These are phyloP conservation scores for Colletotrichum sp. DNA, from an alignment of 2,329 filamentous ascomycete genomes.

Conservation along the genomic window DNA sequence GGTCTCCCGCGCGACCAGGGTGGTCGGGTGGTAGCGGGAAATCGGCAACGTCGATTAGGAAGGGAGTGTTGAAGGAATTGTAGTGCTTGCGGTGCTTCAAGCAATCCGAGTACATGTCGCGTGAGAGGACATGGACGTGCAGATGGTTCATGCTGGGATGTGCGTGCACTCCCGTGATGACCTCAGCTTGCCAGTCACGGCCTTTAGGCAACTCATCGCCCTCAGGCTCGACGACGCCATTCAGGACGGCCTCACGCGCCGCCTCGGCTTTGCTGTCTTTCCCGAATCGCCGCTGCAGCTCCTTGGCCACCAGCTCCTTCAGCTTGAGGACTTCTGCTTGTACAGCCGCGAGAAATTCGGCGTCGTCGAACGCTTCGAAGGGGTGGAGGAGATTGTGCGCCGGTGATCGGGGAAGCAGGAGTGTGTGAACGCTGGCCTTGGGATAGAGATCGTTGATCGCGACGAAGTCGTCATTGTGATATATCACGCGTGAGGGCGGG, in stretches of 20 bases:
- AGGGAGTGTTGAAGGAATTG: slow-evolving; percentile 86
- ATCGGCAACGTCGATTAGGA: slow-evolving; percentile 79
- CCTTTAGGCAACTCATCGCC: slow-evolving; percentile 65
- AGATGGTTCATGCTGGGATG: slow-evolving; percentile 91
- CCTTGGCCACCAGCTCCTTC: slow-evolving; percentile 70
- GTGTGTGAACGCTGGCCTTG: slow-evolving; percentile 83
- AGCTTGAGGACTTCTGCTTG: slow-evolving; percentile 66
- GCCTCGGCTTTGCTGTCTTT: slow-evolving; percentile 66
- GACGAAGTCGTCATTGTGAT: slow-evolving; percentile 72
- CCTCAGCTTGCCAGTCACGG: slow-evolving; percentile 78
- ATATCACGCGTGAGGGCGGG: slow-evolving; percentile 66
- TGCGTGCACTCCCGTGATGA: slow-evolving; percentile 83
- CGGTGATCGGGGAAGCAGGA: slow-evolving; percentile 81
- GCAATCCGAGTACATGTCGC: slow-evolving; percentile 75
- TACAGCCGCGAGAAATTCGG: slow-evolving; percentile 70
- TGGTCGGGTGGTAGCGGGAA: slow-evolving; percentile 74
- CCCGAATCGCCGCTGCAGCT: slow-evolving; percentile 75
- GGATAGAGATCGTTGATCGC: slow-evolving; percentile 85
- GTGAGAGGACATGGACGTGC: slow-evolving; percentile 86
- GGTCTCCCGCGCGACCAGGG: slow-evolving; percentile 61
- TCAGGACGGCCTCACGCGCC: slow-evolving; percentile 69
- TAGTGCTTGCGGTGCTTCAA: slow-evolving; percentile 89
- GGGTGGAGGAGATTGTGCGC: slow-evolving; percentile 71
- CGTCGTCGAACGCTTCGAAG: slow-evolving; percentile 76
- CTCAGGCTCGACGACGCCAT: slow-evolving; percentile 56